These are phyloP conservation scores for Colletotrichum graminicola DNA, from an alignment of 2,329 filamentous ascomycete species.

Conservation along the genomic window DNA sequence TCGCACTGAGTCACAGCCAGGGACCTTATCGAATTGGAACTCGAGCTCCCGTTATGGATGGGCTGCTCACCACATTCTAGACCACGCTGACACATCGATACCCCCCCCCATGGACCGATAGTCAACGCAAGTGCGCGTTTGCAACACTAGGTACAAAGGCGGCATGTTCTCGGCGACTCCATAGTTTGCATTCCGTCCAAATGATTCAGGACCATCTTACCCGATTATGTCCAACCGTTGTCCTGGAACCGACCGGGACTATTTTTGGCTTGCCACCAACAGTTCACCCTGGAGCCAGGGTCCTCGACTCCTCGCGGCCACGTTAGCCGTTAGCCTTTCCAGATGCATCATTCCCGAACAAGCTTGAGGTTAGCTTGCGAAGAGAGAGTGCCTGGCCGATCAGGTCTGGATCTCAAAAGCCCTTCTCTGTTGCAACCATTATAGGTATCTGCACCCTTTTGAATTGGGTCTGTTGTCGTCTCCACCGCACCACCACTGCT, in stretches of 20 bases:
- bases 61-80: slow-evolving; percentile 15
- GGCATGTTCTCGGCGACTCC: slow-evolving; percentile 23
- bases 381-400: slow-evolving; percentile 29
- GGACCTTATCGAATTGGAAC: slow-evolving; percentile 25
- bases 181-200: slow-evolving; percentile 24
- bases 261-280: slow-evolving; percentile 27
- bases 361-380: slow-evolving; percentile 23
- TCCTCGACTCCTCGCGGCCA: slow-evolving; percentile 1
- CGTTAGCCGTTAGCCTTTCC: slow-evolving; percentile 15
- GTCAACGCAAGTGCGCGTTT: slow-evolving; percentile 7
- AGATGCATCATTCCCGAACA: slow-evolving; percentile 14
- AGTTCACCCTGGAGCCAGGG: slow-evolving; percentile 3
- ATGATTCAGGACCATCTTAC: slow-evolving; percentile 21
- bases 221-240: slow-evolving; percentile 18
- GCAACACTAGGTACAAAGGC: slow-evolving; percentile 1
- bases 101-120: slow-evolving; percentile 15
- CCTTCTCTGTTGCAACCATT: not conserved
- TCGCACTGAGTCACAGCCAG: slow-evolving; percentile 37
- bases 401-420: slow-evolving; percentile 29
- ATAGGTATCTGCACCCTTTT: not conserved
- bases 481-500: slow-evolving; percentile 18
- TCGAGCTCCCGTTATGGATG: not conserved
- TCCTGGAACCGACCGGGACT: slow-evolving; percentile 16
- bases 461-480: not conserved
- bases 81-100: not conserved